Conservation (phyloP, 768 basidiomycete genomes). For the Xerocomus potaroensis region DNA sequence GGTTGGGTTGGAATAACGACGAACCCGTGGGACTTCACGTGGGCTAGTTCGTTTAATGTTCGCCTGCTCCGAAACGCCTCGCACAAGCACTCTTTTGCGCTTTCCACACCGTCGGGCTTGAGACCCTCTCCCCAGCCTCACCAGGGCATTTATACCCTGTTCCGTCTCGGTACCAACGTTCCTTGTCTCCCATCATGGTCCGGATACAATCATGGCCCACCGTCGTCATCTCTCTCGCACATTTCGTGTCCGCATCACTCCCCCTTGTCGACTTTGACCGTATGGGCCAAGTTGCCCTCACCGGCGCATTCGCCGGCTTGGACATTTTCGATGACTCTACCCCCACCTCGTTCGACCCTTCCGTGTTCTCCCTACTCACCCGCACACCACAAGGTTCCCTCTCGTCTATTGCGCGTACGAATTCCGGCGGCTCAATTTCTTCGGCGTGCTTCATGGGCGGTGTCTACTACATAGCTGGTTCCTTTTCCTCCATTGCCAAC, state of each 20-base stretch:
- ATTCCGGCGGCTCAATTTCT: constrained; percentile 70
- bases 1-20: constrained; percentile 8
- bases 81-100: neutral
- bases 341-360: constrained; percentile 59
- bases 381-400: constrained; percentile 64
- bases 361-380: constrained; percentile 66
- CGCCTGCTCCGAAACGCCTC: neutral
- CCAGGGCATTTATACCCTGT: constrained; percentile 10
- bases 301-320: constrained; percentile 85
- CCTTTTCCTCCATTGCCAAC: constrained; percentile 68
- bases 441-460: constrained; percentile 69
- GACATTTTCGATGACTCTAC: constrained; percentile 64
- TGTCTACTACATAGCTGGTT: constrained; percentile 77
- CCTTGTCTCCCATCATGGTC: constrained; percentile 5
- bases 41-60: constrained; percentile 14
- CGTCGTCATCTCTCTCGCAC: constrained; percentile 12
- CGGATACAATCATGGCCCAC: constrained; percentile 18
- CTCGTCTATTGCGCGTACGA: constrained; percentile 68
- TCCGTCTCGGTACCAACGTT: neutral
- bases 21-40: constrained; percentile 22
- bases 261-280: constrained; percentile 67
- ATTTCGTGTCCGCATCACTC: constrained; percentile 35
- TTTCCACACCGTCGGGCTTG: neutral
- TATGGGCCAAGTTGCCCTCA: constrained; percentile 89
- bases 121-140: constrained; percentile 3